These are phyloP conservation scores for Neurospora sp. DNA, from an alignment of 495 filamentous ascomycete genomes.

Conservation along the genomic window DNA sequence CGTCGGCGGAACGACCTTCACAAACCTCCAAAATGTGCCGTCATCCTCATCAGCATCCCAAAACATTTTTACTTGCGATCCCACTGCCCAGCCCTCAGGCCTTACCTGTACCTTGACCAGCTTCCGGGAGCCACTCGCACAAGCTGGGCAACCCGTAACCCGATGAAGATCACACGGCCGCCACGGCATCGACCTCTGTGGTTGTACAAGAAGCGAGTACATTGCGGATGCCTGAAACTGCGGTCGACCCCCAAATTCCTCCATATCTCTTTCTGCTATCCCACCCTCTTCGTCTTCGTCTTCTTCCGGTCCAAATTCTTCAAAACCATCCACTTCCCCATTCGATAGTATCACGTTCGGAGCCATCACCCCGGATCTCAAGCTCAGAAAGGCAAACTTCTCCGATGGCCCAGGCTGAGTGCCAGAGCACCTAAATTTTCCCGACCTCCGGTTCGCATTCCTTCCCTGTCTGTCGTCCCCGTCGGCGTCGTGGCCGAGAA, in stretches of 20 bases:
- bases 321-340: background rate
- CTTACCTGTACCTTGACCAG: background rate
- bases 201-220: background rate
- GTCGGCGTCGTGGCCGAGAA: background rate
- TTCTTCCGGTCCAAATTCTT: background rate
- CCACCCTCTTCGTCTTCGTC: background rate
- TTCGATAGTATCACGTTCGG: background rate
- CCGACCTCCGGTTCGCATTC: background rate
- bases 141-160: background rate
- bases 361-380: background rate
- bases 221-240: background rate
- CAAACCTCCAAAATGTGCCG: background rate
- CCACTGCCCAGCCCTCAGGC: background rate
- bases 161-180: background rate
- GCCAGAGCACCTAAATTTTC: background rate
- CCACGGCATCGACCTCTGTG: background rate
- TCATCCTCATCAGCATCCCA: background rate
- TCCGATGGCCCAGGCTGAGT: background rate
- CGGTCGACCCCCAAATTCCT: background rate
- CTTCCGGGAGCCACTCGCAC: background rate
- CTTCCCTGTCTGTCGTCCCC: background rate
- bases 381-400: background rate
- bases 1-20: background rate
- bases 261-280: background rate
- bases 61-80: background rate